A percentile compares a stretch with the other conserved stretches of the same genome.
Conservation (phyloP, 2,329 filamentous ascomycete genomes). For the Verticillium tricorpus region DNA sequence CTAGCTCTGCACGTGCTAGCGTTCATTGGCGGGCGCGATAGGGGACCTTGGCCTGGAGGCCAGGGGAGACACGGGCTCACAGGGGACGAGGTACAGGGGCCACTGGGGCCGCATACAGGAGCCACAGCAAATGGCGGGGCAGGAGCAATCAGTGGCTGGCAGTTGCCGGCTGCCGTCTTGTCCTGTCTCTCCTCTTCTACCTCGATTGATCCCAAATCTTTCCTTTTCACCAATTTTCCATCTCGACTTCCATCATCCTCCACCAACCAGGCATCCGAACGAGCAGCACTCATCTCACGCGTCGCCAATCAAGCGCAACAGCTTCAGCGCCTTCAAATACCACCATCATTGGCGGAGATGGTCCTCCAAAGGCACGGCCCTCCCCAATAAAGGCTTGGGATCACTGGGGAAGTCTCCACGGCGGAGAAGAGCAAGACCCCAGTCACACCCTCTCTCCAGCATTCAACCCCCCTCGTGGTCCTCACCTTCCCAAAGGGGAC, state of each 20-base stretch:
- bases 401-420: neutral
- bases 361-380: neutral
- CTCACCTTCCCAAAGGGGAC: neutral
- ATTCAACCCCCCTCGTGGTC: neutral
- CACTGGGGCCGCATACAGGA: neutral
- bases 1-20: conserved; percentile 8
- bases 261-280: neutral
- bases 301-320: neutral
- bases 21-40: conserved; percentile 13
- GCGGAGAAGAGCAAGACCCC: neutral
- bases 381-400: neutral
- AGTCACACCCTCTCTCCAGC: neutral
- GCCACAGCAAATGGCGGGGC: conserved; percentile 6
- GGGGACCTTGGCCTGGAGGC: conserved; percentile 1
- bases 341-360: neutral
- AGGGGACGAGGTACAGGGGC: neutral
- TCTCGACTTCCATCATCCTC: neutral
- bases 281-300: neutral
- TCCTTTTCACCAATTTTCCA: neutral
- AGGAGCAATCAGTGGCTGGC: neutral
- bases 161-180: neutral
- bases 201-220: neutral
- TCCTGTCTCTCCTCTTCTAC: neutral
- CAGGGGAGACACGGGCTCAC: neutral
- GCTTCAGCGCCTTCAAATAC: neutral